Evolutionary conservation across 2,329 filamentous ascomycete genomes (phyloP).

Genomic region (Thermothelomyces thermophilus): DNA sequence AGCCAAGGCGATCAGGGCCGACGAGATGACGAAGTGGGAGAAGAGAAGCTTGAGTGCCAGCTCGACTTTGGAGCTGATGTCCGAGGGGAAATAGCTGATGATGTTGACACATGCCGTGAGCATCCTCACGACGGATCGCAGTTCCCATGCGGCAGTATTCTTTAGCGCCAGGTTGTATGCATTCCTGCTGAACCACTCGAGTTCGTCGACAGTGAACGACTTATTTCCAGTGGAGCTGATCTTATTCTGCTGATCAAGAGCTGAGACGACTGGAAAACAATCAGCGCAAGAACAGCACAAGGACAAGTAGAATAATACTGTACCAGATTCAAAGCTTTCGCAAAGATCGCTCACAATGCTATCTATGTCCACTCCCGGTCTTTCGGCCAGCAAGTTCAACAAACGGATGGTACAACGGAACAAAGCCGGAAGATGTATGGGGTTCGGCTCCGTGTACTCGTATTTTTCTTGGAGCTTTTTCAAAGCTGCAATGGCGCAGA

Average conservation of each 20-base stretch:
- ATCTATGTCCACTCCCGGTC: conserved; percentile 16
- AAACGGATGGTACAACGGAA: conserved; percentile 55
- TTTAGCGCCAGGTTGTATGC: conserved; percentile 71
- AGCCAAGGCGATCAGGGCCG: conserved; percentile 45
- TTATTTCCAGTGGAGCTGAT: conserved; percentile 31
- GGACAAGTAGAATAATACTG: not conserved
- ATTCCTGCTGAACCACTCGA: conserved; percentile 80
- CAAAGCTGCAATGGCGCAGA: conserved; percentile 53
- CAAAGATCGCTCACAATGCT: conserved; percentile 17
- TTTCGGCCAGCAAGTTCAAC: conserved; percentile 38
- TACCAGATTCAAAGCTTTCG: conserved; percentile 15
- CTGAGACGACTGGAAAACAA: conserved; percentile 32
- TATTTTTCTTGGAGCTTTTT: conserved; percentile 53
- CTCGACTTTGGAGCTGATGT: conserved; percentile 41
- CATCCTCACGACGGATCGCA: conserved; percentile 50
- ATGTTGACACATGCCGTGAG: conserved; percentile 47
- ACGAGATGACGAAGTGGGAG: conserved; percentile 62
- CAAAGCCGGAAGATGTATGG: conserved; percentile 55
- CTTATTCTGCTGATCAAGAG: conserved; percentile 33
- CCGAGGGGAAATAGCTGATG: conserved; percentile 43
- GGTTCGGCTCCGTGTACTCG: conserved; percentile 39
- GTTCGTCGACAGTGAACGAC: conserved; percentile 56
- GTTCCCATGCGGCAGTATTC: conserved; percentile 48
- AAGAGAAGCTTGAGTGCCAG: conserved; percentile 55
- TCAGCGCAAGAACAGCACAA: conserved; percentile 20